These are phyloP conservation scores for Clitopilus passeckerianus DNA, from an alignment of 768 basidiomycete species.

Conservation along the genomic window DNA sequence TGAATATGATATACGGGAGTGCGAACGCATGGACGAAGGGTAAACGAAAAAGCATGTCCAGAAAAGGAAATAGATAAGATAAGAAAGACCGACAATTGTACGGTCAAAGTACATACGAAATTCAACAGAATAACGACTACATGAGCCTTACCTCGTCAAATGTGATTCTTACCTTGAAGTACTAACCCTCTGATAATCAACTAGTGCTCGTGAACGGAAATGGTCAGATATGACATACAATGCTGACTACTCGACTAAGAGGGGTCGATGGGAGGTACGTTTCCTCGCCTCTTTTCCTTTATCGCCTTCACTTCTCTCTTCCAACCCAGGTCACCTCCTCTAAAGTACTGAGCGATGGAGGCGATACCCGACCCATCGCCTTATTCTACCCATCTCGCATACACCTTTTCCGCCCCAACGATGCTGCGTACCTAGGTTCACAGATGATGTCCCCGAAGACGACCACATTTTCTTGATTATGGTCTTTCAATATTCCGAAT, in stretches of 20 bases:
- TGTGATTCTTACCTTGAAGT: too few relatives aligned
- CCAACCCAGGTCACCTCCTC: neutral
- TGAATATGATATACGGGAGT: too few relatives aligned
- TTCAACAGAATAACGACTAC: too few relatives aligned
- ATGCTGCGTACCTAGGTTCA: neutral
- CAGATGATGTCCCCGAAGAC: neutral
- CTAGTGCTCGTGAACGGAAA: neutral
- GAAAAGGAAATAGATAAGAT: too few relatives aligned
- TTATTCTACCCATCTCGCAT: neutral
- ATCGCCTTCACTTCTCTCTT: neutral
- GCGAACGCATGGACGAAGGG: too few relatives aligned
- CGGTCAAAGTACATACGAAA: too few relatives aligned
- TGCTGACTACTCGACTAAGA: neutral
- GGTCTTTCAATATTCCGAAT: neutral
- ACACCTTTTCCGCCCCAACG: neutral
- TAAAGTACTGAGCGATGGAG: neutral
- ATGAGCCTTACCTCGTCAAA: too few relatives aligned
- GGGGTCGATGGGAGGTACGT: neutral
- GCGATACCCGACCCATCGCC: neutral
- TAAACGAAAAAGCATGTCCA: too few relatives aligned
- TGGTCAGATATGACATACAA: neutral
- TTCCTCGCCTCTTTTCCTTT: too few relatives aligned
- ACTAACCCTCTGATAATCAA: neutral
- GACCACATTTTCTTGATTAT: neutral
- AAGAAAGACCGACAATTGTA: too few relatives aligned